phyloP scores from a whole-genome alignment of 768 basidiomycete species.

The Pisolithus orientalis region DNA sequence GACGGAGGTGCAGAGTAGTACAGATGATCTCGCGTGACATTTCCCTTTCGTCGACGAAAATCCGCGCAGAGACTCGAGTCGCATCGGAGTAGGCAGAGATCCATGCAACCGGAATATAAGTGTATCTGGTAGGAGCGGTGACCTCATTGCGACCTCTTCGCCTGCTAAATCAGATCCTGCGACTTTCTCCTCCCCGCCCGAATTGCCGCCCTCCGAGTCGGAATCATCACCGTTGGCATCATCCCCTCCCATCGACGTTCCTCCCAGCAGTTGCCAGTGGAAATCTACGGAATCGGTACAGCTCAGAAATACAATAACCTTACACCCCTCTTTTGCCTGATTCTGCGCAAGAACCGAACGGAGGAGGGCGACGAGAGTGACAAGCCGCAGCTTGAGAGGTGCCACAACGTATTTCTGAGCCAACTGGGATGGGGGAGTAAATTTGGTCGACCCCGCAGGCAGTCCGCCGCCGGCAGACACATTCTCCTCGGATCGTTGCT shows the following conservation, averaged over 20 bases:
- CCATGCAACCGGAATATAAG: slow-evolving; percentile 89
- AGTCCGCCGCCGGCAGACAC: slow-evolving; percentile 10
- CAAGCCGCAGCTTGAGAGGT: slow-evolving; percentile 91
- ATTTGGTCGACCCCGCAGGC: slow-evolving; percentile 41
- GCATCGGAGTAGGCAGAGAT: slow-evolving; percentile 74
- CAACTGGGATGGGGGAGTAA: slow-evolving; percentile 92
- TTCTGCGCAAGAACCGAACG: slow-evolving; percentile 70
- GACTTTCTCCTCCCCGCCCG: slow-evolving; percentile 18
- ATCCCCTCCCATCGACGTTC: slow-evolving; percentile 55
- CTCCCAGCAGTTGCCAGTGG: slow-evolving; percentile 82
- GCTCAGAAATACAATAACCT: slow-evolving; percentile 92
- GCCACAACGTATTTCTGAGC: slow-evolving; percentile 85
- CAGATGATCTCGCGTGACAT: slow-evolving; percentile 33
- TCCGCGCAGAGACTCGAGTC: slow-evolving; percentile 74
- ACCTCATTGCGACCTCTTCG: slow-evolving; percentile 51
- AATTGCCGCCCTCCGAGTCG: slow-evolving; percentile 19
- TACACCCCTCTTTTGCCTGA: slow-evolving; percentile 45
- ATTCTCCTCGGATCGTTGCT: slow-evolving; percentile 1
- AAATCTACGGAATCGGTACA: slow-evolving; percentile 98
- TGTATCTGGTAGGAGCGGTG: slow-evolving; percentile 74
- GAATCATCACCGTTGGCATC: slow-evolving; percentile 20
- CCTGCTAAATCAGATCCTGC: slow-evolving; percentile 19
- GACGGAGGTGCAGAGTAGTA: slow-evolving; percentile 93
- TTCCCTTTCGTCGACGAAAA: slow-evolving; percentile 46
- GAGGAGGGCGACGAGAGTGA: slow-evolving; percentile 80